Evolutionary conservation across 2,329 filamentous ascomycete genomes (phyloP).

Genomic region (Diaporthe helianthi): DNA sequence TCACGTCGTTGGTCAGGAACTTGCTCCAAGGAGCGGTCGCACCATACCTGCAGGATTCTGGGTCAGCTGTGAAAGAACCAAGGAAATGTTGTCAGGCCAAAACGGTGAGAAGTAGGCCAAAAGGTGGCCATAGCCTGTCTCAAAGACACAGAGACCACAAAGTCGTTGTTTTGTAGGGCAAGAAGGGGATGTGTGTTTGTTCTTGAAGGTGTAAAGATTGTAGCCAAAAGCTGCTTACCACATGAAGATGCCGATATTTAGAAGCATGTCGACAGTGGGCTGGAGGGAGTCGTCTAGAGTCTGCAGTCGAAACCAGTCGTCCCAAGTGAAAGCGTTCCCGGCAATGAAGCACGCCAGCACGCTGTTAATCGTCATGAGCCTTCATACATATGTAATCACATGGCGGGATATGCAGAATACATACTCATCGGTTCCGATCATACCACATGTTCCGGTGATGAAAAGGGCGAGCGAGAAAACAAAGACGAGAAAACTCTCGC

Average conservation of each 20-base stretch:
- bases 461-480: slow-evolving; percentile 86
- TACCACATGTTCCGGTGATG: slow-evolving; percentile 83
- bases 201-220: too few relatives aligned
- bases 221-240: too few relatives aligned
- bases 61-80: too few relatives aligned
- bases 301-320: slow-evolving; percentile 91
- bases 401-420: not conserved
- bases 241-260: slow-evolving; percentile 87
- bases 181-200: too few relatives aligned
- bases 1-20: slow-evolving; percentile 71
- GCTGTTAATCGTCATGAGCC: slow-evolving; percentile 20
- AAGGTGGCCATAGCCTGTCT: too few relatives aligned
- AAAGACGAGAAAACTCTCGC: slow-evolving; percentile 88
- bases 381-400: not conserved
- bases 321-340: slow-evolving; percentile 89
- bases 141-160: too few relatives aligned
- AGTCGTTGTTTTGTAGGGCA: too few relatives aligned
- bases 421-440: slow-evolving; percentile 84
- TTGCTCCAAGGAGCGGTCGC: slow-evolving; percentile 81
- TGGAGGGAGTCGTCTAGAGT: slow-evolving; percentile 92
- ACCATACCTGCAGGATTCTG: too few relatives aligned
- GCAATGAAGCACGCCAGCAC: slow-evolving; percentile 92
- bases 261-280: slow-evolving; percentile 91
- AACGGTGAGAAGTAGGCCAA: too few relatives aligned
- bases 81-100: too few relatives aligned